phyloP scores from a whole-genome alignment of 1,284 basidiomycete species.

The Cerrena zonata region DNA sequence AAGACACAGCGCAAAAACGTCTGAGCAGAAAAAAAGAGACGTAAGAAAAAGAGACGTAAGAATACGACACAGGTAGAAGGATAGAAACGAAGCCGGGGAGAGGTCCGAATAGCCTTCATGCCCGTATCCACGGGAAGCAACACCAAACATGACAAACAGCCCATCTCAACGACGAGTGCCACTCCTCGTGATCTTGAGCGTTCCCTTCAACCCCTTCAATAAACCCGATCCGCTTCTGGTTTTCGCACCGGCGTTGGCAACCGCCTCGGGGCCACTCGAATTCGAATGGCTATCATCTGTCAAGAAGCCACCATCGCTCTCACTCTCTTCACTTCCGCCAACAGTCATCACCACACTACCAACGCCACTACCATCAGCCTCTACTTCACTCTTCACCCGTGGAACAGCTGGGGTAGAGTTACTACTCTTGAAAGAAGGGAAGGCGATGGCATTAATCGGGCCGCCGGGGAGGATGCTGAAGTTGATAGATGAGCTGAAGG shows the following conservation, averaged over 20 bases:
- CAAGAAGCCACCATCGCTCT: constrained; percentile 53
- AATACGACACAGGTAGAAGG: too few species aligned
- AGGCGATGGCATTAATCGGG: constrained; percentile 40
- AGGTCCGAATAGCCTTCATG: too few species aligned
- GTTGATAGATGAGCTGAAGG: constrained; percentile 72
- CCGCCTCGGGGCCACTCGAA: neutral
- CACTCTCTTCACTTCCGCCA: constrained; percentile 49
- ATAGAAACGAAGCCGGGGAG: too few species aligned
- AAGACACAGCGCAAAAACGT: too few species aligned
- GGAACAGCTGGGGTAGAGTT: constrained; percentile 30
- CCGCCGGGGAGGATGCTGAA: constrained; percentile 70
- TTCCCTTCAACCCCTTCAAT: neutral
- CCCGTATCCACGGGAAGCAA: too few species aligned
- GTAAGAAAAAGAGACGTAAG: too few species aligned
- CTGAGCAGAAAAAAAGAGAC: too few species aligned
- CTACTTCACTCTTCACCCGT: constrained; percentile 56
- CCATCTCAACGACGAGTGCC: too few species aligned
- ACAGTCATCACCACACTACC: too few species aligned
- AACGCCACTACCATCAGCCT: too few species aligned
- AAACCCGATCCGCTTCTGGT: neutral
- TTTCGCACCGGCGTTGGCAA: neutral
- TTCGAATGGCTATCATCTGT: constrained; percentile 37
- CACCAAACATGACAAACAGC: too few species aligned
- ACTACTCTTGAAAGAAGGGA: constrained; percentile 23
- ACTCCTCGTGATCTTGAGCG: too few species aligned